These are phyloP conservation scores for Phytophthora foliorum DNA, from an alignment of 352 stramenopile genomes.

Conservation along the genomic window DNA sequence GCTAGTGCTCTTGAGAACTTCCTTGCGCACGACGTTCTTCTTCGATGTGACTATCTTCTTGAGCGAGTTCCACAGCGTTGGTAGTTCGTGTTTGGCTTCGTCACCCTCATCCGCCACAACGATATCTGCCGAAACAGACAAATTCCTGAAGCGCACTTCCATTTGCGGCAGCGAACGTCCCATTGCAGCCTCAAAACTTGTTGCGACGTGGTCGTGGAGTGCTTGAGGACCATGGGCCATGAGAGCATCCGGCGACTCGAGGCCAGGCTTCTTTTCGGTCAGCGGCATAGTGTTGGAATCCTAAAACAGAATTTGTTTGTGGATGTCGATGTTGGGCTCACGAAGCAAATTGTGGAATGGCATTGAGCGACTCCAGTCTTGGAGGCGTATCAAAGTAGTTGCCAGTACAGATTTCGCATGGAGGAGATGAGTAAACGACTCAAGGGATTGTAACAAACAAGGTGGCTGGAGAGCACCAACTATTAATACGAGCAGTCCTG, in stretches of 20 bases:
- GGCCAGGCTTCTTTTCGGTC: slow-evolving; percentile 13
- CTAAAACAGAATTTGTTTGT: background rate
- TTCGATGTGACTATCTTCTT: slow-evolving; percentile 38
- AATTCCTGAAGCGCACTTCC: slow-evolving; percentile 46
- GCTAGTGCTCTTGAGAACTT: slow-evolving; percentile 59
- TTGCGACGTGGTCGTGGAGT: slow-evolving; percentile 45
- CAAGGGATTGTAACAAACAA: background rate
- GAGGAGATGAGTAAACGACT: background rate
- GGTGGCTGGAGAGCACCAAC: no score
- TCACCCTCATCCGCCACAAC: slow-evolving; percentile 36
- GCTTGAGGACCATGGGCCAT: slow-evolving; percentile 41
- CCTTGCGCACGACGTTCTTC: slow-evolving; percentile 51
- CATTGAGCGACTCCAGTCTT: background rate
- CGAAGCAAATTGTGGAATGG: slow-evolving; percentile 24
- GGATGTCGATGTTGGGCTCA: background rate
- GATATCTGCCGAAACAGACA: slow-evolving; percentile 38
- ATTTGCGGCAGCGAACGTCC: slow-evolving; percentile 48
- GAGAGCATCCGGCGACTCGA: slow-evolving; percentile 35
- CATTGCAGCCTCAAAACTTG: slow-evolving; percentile 42
- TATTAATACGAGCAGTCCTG: no score
- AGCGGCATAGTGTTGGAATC: slow-evolving; percentile 12
- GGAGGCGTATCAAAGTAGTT: no score
- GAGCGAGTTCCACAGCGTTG: slow-evolving; percentile 51
- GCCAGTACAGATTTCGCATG: no score
- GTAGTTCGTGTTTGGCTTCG: slow-evolving; percentile 35